A percentile compares a stretch with the other conserved stretches of the same genome.
These are phyloP conservation scores for Populus pruinosa DNA, from an alignment of 345 rosid genomes.

Conservation along the genomic window DNA sequence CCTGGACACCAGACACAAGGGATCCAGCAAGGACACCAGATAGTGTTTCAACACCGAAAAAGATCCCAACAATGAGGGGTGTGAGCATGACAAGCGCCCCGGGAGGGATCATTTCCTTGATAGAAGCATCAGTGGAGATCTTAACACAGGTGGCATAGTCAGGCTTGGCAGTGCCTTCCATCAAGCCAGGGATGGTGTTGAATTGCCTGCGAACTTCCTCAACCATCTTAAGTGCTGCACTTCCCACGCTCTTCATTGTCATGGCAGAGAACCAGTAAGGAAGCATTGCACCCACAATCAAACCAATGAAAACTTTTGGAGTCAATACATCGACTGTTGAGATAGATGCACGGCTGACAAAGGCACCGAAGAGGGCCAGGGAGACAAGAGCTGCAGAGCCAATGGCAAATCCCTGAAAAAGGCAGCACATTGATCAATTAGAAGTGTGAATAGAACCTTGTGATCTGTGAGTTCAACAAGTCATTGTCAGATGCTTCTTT, in stretches of 20 bases:
- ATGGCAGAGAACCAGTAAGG: conserved; percentile 99
- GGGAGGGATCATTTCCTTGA: conserved; percentile 98
- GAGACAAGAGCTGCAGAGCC: conserved; percentile 82
- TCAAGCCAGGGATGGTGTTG: conserved; percentile 94
- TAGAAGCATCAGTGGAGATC: conserved; percentile 97
- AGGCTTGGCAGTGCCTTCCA: conserved; percentile 91
- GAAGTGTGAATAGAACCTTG: background rate
- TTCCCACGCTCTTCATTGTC: conserved; percentile 99
- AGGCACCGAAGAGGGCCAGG: conserved; percentile 34
- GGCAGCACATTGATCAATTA: conserved; percentile 11
- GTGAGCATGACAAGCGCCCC: conserved; percentile 99
- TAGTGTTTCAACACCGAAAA: conserved; percentile 30
- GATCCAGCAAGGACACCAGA: conserved; percentile 32
- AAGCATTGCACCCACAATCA: conserved; percentile 38
- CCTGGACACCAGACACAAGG: conserved; percentile 88
- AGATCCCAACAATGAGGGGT: conserved; percentile 45
- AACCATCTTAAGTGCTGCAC: conserved; percentile 98
- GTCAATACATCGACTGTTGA: conserved; percentile 26
- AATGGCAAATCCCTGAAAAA: conserved; percentile 62
- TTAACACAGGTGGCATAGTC: conserved; percentile 96
- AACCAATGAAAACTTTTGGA: conserved; percentile 30
- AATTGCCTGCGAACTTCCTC: conserved; percentile 98
- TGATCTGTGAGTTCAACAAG: background rate
- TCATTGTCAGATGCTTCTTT: background rate
- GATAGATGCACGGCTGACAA: conserved; percentile 28